These are phyloP conservation scores for Spatholobus suberectus DNA, from an alignment of 306 rosid genomes.

Conservation along the genomic window DNA sequence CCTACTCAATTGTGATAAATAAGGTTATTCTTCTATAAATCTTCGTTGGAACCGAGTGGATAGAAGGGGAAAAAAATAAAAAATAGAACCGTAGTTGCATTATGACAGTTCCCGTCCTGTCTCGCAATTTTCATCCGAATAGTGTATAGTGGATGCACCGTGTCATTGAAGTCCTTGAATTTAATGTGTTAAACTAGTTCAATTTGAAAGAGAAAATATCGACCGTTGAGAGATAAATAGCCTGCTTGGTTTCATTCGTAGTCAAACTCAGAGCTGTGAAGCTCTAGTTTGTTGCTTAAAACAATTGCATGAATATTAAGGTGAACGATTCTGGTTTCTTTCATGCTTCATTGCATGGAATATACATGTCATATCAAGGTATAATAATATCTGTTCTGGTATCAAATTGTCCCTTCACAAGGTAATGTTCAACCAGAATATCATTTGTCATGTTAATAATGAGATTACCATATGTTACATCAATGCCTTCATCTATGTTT, in stretches of 20 bases:
- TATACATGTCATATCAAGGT: background rate
- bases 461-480: background rate
- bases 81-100: background rate
- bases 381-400: background rate
- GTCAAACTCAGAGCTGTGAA: background rate
- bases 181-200: background rate
- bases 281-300: background rate
- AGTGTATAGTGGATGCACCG: background rate
- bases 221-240: background rate
- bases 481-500: too few relatives aligned
- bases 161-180: background rate
- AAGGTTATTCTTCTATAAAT: too few relatives aligned
- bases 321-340: background rate
- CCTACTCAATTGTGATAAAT: too few relatives aligned
- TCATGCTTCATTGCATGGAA: conserved; percentile 9
- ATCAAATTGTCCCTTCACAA: background rate
- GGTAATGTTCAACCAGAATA: too few relatives aligned
- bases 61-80: background rate
- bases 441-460: background rate
- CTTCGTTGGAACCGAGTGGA: background rate
- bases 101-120: background rate
- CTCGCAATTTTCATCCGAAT: too few relatives aligned
- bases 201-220: background rate
- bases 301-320: background rate
- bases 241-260: background rate